These are phyloP conservation scores for Pleurostoma richardsiae DNA, from an alignment of 2,329 filamentous ascomycete genomes.

Conservation along the genomic window DNA sequence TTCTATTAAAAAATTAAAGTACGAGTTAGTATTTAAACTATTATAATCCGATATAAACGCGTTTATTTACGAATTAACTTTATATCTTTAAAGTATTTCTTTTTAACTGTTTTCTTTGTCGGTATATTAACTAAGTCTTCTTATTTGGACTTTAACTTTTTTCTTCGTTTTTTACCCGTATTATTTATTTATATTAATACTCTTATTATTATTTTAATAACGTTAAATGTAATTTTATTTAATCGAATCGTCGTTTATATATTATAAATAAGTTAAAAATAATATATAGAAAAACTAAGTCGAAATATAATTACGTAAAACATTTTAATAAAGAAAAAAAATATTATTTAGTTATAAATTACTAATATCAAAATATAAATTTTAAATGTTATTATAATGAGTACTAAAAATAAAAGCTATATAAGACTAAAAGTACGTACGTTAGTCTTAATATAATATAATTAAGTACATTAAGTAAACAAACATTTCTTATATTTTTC, in stretches of 20 bases:
- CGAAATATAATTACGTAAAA: neutral
- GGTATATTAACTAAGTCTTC: neutral
- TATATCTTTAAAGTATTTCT: neutral
- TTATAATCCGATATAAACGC: neutral
- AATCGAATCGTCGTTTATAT: no score
- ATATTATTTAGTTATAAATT: neutral
- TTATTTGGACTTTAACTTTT: neutral
- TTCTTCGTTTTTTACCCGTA: neutral
- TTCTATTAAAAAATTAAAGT: neutral
- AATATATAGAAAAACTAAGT: neutral
- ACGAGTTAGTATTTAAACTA: neutral
- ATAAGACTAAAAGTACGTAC: neutral
- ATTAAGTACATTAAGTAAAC: neutral
- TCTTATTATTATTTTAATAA: neutral
- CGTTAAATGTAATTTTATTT: neutral
- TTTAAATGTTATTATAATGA: neutral
- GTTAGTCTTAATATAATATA: neutral
- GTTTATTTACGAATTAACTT: neutral
- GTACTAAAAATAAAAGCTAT: neutral
- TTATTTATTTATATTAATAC: neutral
- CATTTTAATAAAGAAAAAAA: neutral
- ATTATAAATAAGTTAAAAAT: no score
- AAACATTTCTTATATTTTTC: neutral
- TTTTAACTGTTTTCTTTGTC: neutral
- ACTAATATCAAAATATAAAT: neutral